These are phyloP conservation scores for Sungouiozyma intestinalis DNA, from an alignment of 805 yeast genomes.

Conservation along the genomic window DNA sequence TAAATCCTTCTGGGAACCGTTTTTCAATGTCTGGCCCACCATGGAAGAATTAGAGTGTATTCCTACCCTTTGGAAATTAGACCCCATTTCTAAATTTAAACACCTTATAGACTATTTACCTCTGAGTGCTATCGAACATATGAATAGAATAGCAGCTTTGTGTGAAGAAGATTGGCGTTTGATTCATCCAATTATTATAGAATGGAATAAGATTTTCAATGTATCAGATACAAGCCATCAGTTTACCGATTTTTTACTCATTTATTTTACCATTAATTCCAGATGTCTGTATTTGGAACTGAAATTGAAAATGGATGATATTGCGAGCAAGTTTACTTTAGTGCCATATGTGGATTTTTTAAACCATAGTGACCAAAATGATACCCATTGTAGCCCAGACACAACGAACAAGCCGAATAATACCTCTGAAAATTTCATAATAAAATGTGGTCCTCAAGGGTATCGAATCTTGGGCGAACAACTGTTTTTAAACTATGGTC, in stretches of 20 bases:
- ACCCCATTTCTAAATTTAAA: slow-evolving; percentile 15
- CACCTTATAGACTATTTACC: slow-evolving; percentile 36
- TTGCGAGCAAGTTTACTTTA: slow-evolving; percentile 63
- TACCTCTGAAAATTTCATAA: slow-evolving; percentile 21
- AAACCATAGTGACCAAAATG: slow-evolving; percentile 47
- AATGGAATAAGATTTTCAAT: slow-evolving; percentile 11
- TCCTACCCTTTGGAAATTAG: slow-evolving; percentile 53
- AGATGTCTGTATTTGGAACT: slow-evolving; percentile 77
- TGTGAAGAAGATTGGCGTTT: slow-evolving; percentile 37
- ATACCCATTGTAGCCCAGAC: slow-evolving; percentile 44
- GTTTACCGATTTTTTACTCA: slow-evolving; percentile 39
- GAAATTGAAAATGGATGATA: slow-evolving; percentile 38
- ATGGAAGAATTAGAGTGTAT: slow-evolving; percentile 40
- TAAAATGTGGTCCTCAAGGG: slow-evolving; percentile 15
- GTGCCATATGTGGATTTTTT: slow-evolving; percentile 87
- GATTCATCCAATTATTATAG: slow-evolving; percentile 23
- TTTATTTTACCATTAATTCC: slow-evolving; percentile 84
- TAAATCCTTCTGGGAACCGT: slow-evolving; percentile 57
- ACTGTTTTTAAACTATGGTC: slow-evolving; percentile 69
- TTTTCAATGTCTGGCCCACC: slow-evolving; percentile 54
- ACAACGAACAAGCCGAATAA: slow-evolving; percentile 27
- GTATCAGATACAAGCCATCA: neutral
- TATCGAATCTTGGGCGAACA: slow-evolving; percentile 36
- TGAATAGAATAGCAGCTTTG: slow-evolving; percentile 32
- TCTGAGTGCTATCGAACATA: slow-evolving; percentile 30